A percentile compares a stretch with the other conserved stretches of the same genome.
phyloP scores from a whole-genome alignment of 176 grass and related monocot genomes.

The Zea mays region DNA sequence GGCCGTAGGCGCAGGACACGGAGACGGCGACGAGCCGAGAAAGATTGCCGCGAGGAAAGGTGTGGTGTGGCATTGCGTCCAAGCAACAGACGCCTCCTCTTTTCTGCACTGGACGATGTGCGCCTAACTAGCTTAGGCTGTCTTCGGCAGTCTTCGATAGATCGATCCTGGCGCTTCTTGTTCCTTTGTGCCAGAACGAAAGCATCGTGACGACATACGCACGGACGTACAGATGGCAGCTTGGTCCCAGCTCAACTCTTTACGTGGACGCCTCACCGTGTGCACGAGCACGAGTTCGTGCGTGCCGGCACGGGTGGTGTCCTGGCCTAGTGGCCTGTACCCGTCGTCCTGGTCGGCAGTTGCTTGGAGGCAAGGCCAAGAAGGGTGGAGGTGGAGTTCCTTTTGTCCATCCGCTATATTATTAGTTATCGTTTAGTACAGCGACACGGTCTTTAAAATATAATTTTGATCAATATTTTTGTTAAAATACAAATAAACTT shows the following conservation, averaged over 20 bases:
- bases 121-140: background rate
- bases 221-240: conserved; percentile 6
- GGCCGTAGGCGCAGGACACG: background rate
- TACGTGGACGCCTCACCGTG: conserved; percentile 42
- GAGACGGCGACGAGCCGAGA: background rate
- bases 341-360: conserved; percentile 5
- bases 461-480: too few species aligned
- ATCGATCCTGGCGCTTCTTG: background rate
- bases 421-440: too few species aligned
- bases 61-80: conserved; percentile 13
- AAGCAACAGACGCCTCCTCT: conserved; percentile 25
- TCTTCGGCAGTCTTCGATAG: too few species aligned
- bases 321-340: background rate
- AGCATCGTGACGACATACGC: background rate
- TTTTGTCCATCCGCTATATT: too few species aligned
- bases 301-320: background rate
- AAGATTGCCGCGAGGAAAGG: conserved; percentile 12
- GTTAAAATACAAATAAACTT: too few species aligned
- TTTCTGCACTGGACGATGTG: background rate
- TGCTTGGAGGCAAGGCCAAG: conserved; percentile 43
- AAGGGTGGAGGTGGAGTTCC: background rate
- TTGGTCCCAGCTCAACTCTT: background rate
- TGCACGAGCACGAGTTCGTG: background rate
- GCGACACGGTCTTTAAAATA: too few species aligned
- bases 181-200: background rate